These are phyloP conservation scores for Nigrospora sphaerica DNA, from an alignment of 2,329 filamentous ascomycete genomes.

Conservation along the genomic window DNA sequence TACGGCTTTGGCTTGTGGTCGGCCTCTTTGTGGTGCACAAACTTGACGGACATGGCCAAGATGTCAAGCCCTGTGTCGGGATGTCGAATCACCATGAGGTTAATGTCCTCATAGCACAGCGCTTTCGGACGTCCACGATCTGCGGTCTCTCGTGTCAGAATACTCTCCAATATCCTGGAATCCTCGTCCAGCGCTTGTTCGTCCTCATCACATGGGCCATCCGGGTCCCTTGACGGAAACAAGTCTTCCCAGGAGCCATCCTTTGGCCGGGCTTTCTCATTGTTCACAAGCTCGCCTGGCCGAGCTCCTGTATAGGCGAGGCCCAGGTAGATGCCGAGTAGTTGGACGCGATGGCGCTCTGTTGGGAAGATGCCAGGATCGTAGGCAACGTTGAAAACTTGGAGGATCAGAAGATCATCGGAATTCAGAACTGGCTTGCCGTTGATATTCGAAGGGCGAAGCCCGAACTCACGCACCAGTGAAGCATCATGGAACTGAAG, in stretches of 20 bases:
- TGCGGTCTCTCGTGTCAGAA: not conserved
- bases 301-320: conserved; percentile 19
- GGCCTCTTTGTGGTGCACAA: not conserved
- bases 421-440: conserved; percentile 15
- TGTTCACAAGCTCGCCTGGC: conserved; percentile 20
- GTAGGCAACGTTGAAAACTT: too few species aligned
- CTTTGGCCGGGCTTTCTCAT: conserved; percentile 16
- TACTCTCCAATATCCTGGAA: conserved; percentile 12
- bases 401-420: conserved; percentile 12
- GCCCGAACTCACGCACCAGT: conserved; percentile 13
- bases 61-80: not conserved
- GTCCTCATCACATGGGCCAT: conserved; percentile 3
- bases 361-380: too few species aligned
- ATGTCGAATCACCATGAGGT: not conserved
- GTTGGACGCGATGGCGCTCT: too few species aligned
- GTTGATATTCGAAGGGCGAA: conserved; percentile 13
- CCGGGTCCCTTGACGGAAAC: conserved; percentile 11
- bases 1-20: not conserved
- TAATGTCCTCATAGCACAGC: not conserved
- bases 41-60: not conserved
- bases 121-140: not conserved
- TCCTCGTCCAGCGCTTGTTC: conserved; percentile 11
- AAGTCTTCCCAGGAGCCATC: conserved; percentile 16
- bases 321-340: too few species aligned
- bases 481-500: conserved; percentile 13